A percentile compares a stretch with the other conserved stretches of the same genome.
These are phyloP conservation scores for Porphyrellus cyaneotinctus DNA, from an alignment of 768 basidiomycete genomes.

Conservation along the genomic window DNA sequence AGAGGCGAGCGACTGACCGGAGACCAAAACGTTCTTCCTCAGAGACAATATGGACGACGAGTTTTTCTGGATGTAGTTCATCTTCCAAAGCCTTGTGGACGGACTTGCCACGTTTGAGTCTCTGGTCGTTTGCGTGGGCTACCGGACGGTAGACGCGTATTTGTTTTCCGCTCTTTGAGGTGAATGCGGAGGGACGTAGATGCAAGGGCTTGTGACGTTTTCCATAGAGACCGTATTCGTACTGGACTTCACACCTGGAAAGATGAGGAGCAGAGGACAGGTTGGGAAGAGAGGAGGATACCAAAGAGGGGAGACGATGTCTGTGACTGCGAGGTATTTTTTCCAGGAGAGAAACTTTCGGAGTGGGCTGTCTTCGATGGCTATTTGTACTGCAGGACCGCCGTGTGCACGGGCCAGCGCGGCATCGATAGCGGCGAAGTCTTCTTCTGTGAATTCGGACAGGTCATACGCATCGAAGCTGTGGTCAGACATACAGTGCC, in stretches of 20 bases:
- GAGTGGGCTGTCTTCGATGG: constrained; percentile 38
- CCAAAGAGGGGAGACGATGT: constrained; percentile 61
- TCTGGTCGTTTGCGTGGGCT: constrained; percentile 52
- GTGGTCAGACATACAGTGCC: constrained; percentile 26
- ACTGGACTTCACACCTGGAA: constrained; percentile 74
- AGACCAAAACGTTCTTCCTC: constrained; percentile 78
- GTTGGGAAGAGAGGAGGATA: constrained; percentile 23
- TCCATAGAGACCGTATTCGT: constrained; percentile 70
- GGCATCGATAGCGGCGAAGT: constrained; percentile 42
- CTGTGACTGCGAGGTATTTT: constrained; percentile 53
- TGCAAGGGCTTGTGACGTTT: constrained; percentile 46
- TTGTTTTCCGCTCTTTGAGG: constrained; percentile 52
- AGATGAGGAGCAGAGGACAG: constrained; percentile 7
- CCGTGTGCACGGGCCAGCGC: constrained; percentile 5
- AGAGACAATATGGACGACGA: constrained; percentile 47
- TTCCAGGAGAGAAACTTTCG: constrained; percentile 42
- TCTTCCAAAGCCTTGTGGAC: constrained; percentile 77
- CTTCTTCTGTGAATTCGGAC: constrained; percentile 54
- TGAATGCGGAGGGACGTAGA: constrained; percentile 53
- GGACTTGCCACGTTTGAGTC: constrained; percentile 52
- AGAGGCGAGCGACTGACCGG: constrained; percentile 41
- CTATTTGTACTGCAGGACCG: constrained; percentile 32
- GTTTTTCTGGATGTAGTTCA: constrained; percentile 58
- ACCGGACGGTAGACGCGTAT: constrained; percentile 51
- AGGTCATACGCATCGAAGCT: constrained; percentile 50